Base-by-base conservation (phyloP, 352 stramenopile species). In the Pythium chondricola region DNA sequence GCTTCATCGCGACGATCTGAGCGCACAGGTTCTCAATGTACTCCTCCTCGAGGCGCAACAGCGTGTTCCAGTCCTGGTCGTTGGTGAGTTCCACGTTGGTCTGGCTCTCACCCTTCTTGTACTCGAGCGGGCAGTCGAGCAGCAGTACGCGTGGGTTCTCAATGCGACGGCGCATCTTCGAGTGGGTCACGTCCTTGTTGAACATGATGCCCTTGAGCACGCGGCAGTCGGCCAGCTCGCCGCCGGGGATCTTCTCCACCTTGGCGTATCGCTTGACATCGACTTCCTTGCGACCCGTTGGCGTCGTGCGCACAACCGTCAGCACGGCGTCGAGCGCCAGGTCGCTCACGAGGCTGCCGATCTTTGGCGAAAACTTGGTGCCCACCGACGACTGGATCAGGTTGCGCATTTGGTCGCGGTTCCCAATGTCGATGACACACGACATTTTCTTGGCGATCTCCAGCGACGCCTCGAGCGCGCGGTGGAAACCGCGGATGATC, bases 101-200 rank as follows among this genome's bases (percentile, higher is more conserved):
- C 68, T 95, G 81, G 53, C 71, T 93, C 73, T 99, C 97, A 52
- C 95, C 95, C 80, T 99, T 99, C 88, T 99, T 99, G 84, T 99
- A 99, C 78, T 99, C 97, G 18, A 99, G 81, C 13, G 96, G 95
- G 66, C 94, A 98, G 72, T 99, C 97, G 2, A 99, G 66, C 43
- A 99, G 78, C 20, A 99, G 72, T 53, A 99, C 96, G 27, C 97
- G 91, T 29, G 97, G 97, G 74, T 98, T 98, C 66, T 98, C 94
- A 68, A 99, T 99, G 41, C 82, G 82, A 47, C 96, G 91, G 36
- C 95, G 81, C 97, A 99, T 99, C 79, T 98, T 98, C 35, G 95
- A 97, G 84, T 99, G 97, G 17, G 96, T 99, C 39, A 98, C 92
- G 69, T 99, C 97, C 80, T 99, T 99, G 83, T 99, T 99, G 77